Evolutionary conservation across 2,329 filamentous ascomycete species (phyloP).

Genomic region (Ophiocordyceps camponoti-rufipedis): DNA sequence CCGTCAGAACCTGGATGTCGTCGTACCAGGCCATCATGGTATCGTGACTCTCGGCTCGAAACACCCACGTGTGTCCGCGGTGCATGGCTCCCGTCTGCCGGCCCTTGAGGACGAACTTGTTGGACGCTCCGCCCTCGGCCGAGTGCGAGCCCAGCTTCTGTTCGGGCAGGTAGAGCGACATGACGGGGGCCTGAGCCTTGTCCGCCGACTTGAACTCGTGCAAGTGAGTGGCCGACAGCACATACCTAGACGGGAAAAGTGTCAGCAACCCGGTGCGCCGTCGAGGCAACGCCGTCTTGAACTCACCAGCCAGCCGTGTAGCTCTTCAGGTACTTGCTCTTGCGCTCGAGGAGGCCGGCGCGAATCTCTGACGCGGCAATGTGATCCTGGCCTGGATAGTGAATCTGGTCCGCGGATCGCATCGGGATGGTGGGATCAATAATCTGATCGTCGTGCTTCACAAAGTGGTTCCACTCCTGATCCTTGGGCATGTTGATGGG

Average conservation of each 20-base stretch:
- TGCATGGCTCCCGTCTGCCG: conserved; percentile 88
- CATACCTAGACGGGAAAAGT: conserved; percentile 44
- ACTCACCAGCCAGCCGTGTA: conserved; percentile 85
- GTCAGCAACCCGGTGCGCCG: neutral
- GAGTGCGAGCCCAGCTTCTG: conserved; percentile 93
- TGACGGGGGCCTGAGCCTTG: conserved; percentile 75
- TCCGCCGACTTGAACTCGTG: conserved; percentile 99
- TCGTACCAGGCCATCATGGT: conserved; percentile 97
- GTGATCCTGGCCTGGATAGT: conserved; percentile 82
- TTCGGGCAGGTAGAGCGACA: conserved; percentile 89
- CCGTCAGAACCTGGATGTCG: conserved; percentile 77
- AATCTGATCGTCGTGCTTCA: conserved; percentile 66
- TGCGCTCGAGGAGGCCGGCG: conserved; percentile 81
- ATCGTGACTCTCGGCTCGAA: conserved; percentile 58
- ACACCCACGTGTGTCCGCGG: conserved; percentile 57
- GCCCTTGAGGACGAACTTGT: conserved; percentile 96
- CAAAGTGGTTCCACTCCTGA: conserved; percentile 73
- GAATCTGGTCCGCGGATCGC: conserved; percentile 62
- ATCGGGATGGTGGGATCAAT: conserved; percentile 70
- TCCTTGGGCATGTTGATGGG: conserved; percentile 91
- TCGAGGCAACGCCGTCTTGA: too few species aligned
- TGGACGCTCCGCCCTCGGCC: conserved; percentile 61
- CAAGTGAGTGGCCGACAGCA: conserved; percentile 86
- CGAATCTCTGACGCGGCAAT: conserved; percentile 68
- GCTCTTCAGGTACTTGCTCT: conserved; percentile 97